phyloP scores from a whole-genome alignment of 176 grass and related monocot species.

The Phyllostachys edulis region DNA sequence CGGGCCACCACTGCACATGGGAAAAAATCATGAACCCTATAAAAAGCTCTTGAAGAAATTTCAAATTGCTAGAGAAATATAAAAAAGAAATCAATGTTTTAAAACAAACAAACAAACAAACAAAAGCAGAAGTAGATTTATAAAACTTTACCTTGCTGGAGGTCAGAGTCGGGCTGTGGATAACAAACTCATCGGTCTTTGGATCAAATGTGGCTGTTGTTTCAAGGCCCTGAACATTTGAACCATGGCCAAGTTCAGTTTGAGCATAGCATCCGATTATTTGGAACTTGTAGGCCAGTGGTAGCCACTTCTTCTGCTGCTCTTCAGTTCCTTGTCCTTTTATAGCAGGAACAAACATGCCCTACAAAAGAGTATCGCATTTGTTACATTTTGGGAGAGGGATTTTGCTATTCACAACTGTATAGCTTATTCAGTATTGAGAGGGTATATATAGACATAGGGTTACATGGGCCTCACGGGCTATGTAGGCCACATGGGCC shows the following conservation, averaged over 20 bases:
- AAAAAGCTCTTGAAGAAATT: neutral
- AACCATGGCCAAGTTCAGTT: conserved; percentile 97
- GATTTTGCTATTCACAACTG: too few relatives aligned
- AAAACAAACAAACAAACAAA: conserved; percentile 17
- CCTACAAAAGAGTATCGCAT: conserved; percentile 42
- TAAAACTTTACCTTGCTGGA: conserved; percentile 74
- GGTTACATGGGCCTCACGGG: too few relatives aligned
- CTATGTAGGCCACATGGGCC: too few relatives aligned
- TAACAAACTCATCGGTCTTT: conserved; percentile 82
- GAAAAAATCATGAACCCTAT: neutral
- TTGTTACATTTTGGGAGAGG: too few relatives aligned
- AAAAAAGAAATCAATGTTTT: neutral
- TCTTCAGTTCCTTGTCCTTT: conserved; percentile 96
- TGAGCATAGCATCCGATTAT: conserved; percentile 99
- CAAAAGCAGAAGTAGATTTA: neutral
- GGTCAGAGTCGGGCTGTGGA: conserved; percentile 95
- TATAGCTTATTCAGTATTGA: too few relatives aligned
- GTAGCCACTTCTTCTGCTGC: conserved; percentile 92
- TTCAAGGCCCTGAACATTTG: conserved; percentile 98
- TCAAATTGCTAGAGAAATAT: neutral
- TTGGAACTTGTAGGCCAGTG: conserved; percentile 82
- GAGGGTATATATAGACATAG: too few relatives aligned
- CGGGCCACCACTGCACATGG: conserved; percentile 92
- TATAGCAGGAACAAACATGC: conserved; percentile 99
- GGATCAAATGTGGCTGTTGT: conserved; percentile 95